phyloP scores from a whole-genome alignment of 805 yeast species.

The Candida pseudofarinosa region DNA sequence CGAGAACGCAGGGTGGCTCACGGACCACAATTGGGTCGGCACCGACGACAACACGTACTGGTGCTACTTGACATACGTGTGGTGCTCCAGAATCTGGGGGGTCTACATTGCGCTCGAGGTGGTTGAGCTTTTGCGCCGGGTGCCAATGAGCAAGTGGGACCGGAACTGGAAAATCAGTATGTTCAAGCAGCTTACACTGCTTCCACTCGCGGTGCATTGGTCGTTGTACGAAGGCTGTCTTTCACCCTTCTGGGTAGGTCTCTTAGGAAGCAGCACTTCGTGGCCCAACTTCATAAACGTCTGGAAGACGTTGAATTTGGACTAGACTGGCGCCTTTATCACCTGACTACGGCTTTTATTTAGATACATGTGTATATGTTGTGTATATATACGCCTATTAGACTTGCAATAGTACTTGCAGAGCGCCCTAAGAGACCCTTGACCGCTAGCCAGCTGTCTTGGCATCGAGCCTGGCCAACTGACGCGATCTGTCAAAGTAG shows the following conservation, averaged over 20 bases:
- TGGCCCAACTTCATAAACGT: slow-evolving; percentile 37
- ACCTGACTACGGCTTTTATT: not conserved
- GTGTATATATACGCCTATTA: not conserved
- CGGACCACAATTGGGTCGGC: slow-evolving; percentile 44
- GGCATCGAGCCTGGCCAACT: slow-evolving; percentile 37
- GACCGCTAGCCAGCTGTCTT: slow-evolving; percentile 1
- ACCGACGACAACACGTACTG: slow-evolving; percentile 37
- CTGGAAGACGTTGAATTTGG: slow-evolving; percentile 33
- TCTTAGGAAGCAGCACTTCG: slow-evolving; percentile 43
- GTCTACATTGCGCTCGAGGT: slow-evolving; percentile 35
- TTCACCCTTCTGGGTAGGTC: slow-evolving; percentile 45
- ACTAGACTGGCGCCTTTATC: slow-evolving; percentile 1
- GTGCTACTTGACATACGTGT: slow-evolving; percentile 41
- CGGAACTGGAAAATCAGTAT: slow-evolving; percentile 30
- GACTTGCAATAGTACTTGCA: not conserved
- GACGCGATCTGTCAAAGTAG: slow-evolving; percentile 75
- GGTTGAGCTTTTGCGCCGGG: slow-evolving; percentile 37
- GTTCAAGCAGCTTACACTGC: slow-evolving; percentile 35
- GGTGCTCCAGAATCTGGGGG: slow-evolving; percentile 46
- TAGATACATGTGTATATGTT: not conserved
- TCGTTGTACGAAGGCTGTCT: slow-evolving; percentile 42
- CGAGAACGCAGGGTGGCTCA: slow-evolving; percentile 44
- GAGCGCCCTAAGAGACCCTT: not conserved
- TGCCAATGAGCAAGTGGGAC: slow-evolving; percentile 35
- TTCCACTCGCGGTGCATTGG: slow-evolving; percentile 44